Conservation (phyloP, 2,329 filamentous ascomycete species). For the Ophiostoma populinum region DNA sequence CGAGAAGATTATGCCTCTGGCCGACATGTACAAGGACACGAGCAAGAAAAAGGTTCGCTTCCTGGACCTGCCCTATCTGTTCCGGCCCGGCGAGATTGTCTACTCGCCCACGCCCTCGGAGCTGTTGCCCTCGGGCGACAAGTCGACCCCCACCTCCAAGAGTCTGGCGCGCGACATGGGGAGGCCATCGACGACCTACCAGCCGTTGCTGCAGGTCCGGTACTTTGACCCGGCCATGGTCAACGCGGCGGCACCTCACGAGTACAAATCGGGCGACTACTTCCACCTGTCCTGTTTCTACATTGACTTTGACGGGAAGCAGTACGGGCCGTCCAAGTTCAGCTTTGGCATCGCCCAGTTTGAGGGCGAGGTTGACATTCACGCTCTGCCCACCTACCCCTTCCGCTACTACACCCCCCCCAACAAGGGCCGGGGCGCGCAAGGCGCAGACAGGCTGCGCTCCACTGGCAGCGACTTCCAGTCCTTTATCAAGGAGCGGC, state of each 20-base stretch:
- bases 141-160: background rate
- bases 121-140: background rate
- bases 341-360: slow-evolving; percentile 21
- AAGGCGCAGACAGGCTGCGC: background rate
- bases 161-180: background rate
- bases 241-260: background rate
- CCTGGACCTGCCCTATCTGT: slow-evolving; percentile 26
- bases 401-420: slow-evolving; percentile 18
- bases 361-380: slow-evolving; percentile 21
- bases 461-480: slow-evolving; percentile 7
- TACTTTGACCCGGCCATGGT: slow-evolving; percentile 1
- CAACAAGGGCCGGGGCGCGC: too few relatives aligned
- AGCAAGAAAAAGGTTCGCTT: slow-evolving; percentile 18
- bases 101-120: slow-evolving; percentile 19
- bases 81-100: slow-evolving; percentile 22
- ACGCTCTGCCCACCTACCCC: slow-evolving; percentile 21
- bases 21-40: slow-evolving; percentile 12
- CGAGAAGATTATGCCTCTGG: slow-evolving; percentile 22
- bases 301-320: slow-evolving; percentile 24
- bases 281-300: slow-evolving; percentile 17
- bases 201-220: slow-evolving; percentile 5
- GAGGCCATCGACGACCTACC: background rate
- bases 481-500: slow-evolving; percentile 17
- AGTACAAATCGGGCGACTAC: background rate
- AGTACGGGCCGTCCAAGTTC: slow-evolving; percentile 21